Base-by-base conservation (phyloP, 106 monocot species). In the Acorus calamus region DNA sequence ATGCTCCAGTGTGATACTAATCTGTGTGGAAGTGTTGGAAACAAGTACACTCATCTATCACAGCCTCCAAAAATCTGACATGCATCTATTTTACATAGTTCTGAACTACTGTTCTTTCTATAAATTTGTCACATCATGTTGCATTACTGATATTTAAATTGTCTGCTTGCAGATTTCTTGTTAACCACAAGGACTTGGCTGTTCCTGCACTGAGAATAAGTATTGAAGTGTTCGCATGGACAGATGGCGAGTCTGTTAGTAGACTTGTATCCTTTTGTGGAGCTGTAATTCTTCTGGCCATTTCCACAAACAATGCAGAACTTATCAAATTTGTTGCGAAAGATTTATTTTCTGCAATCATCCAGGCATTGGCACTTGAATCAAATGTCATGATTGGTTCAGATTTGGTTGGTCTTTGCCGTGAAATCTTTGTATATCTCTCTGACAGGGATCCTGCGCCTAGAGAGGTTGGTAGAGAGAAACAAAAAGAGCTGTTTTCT, bases 371-470 rank as follows among this genome's bases (percentile, higher is more conserved):
- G 50, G 73, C 74, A 8, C 69, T 91, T 3, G 96, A 91, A 57
- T 96, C 91, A 53, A 96, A 91, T 83, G 87, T 85, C 57, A 12
- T 87, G 48, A 80, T 79, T n/a, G 81, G 96, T 74, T 53, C 87
- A 50, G 91, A 88, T 45, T 80, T 96, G 66, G 78, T 96, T 75
- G 91, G 82, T 42, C 74, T 96, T 46, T 96, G 91, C 67, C 91
- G 91, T 62, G 87, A 91, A 69, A 96, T 96, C 63, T 96, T 78
- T 79, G 70, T 96, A 5, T 78, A 81, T 85, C 65, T 91, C 5
- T 77, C 80, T 66, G 81, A 79, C 57, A 78, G 74, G 68, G 80
- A 91, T 45, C 76, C 96, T 68, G 68, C 87, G 69, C 96, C 91
- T 62, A 84, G 96, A 81, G 91, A 96, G 96, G 96, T 91, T 48